Evolutionary conservation across 179 eudicot genomes (phyloP).

Genomic region (Spergularia azorica): DNA sequence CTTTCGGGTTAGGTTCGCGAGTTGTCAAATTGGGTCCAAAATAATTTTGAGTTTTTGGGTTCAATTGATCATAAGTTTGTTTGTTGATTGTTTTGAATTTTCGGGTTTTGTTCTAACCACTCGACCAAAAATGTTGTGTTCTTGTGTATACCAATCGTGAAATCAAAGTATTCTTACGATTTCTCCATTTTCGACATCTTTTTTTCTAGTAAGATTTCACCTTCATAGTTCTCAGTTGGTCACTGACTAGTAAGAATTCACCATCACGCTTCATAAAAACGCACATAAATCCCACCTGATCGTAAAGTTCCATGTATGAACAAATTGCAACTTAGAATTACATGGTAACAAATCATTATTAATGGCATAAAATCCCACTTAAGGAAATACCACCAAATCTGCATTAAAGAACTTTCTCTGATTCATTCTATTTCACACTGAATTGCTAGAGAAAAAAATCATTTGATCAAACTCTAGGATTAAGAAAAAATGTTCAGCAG

Average conservation of each 20-base stretch:
- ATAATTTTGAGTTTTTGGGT: too few relatives aligned
- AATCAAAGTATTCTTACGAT: too few relatives aligned
- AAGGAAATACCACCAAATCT: neutral
- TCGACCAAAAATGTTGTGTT: too few relatives aligned
- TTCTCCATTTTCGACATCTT: too few relatives aligned
- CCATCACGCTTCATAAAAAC: neutral
- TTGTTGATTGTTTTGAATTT: too few relatives aligned
- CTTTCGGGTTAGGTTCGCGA: too few relatives aligned
- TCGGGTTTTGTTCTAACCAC: too few relatives aligned
- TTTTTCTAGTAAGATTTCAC: too few relatives aligned
- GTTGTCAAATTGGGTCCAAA: too few relatives aligned
- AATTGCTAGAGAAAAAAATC: neutral
- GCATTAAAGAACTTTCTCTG: neutral
- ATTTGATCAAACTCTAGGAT: neutral
- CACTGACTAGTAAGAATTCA: neutral
- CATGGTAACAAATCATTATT: constrained; percentile 12
- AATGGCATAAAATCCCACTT: constrained; percentile 4
- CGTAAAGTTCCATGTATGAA: neutral
- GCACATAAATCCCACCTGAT: neutral
- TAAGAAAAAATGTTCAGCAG: neutral
- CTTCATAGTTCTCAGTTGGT: too few relatives aligned
- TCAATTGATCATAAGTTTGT: too few relatives aligned
- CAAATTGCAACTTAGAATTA: constrained; percentile 1
- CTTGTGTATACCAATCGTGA: too few relatives aligned
- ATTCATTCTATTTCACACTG: neutral